Percentiles rank a stretch among this genome's conserved stretches.
phyloP scores from a whole-genome alignment of 1,284 basidiomycete species.

The Mrakiaceae sp. region DNA sequence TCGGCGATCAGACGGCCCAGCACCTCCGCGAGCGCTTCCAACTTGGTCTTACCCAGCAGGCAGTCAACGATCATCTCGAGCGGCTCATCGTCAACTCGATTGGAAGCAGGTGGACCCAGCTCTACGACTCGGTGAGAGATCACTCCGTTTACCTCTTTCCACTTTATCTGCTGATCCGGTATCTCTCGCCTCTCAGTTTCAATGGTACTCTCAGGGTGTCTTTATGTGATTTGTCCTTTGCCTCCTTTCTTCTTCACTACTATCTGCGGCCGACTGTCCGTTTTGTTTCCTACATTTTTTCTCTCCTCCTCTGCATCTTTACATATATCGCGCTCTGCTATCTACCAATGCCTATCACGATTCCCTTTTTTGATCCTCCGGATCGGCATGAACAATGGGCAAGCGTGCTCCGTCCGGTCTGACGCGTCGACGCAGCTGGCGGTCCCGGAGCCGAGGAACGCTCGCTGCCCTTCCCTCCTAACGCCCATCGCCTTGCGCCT shows the following conservation, averaged over 20 bases:
- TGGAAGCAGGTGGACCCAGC: conserved; percentile 81
- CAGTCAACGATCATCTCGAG: conserved; percentile 82
- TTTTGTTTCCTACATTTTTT: too few species aligned
- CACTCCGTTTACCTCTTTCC: background rate
- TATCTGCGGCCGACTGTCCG: background rate
- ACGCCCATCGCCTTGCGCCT: too few species aligned
- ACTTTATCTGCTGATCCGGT: background rate
- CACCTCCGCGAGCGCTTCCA: conserved; percentile 89
- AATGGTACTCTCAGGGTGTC: background rate
- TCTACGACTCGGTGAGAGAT: conserved; percentile 61
- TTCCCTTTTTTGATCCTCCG: too few species aligned
- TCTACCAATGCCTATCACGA: too few species aligned
- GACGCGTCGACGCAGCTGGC: too few species aligned
- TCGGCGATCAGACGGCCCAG: conserved; percentile 79
- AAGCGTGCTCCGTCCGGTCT: too few species aligned
- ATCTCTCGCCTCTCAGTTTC: background rate
- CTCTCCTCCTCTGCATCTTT: too few species aligned
- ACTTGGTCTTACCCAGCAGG: conserved; percentile 70
- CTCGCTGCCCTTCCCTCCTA: too few species aligned
- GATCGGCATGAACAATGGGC: too few species aligned
- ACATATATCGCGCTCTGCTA: too few species aligned
- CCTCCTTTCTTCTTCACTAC: background rate
- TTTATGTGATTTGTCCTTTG: background rate
- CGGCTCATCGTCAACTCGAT: conserved; percentile 73
- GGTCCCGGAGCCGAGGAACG: too few species aligned